phyloP scores from a whole-genome alignment of 208 protist genomes.

The Porcisia deanei region DNA sequence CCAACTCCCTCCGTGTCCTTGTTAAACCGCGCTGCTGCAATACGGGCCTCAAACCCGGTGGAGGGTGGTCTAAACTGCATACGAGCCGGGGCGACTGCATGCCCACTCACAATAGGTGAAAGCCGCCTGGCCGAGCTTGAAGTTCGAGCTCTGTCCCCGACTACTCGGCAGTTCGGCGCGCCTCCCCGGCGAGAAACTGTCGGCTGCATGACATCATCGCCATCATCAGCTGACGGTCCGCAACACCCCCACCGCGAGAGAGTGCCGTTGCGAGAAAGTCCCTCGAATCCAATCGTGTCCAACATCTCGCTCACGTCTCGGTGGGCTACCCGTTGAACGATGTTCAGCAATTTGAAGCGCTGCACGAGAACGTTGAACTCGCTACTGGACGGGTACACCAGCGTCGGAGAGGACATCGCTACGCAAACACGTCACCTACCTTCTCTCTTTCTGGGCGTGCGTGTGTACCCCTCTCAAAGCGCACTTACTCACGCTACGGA shows the following conservation, averaged over 20 bases:
- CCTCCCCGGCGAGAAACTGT: background rate
- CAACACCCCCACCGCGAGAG: conserved; percentile 13
- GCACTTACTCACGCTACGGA: too few relatives aligned
- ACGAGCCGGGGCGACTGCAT: background rate
- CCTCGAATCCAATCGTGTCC: conserved; percentile 74
- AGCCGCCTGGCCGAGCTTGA: background rate
- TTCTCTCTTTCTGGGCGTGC: background rate
- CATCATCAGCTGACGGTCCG: background rate
- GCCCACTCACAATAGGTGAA: background rate
- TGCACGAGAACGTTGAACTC: conserved; percentile 79
- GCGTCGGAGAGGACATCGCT: conserved; percentile 8
- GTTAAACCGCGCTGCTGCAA: conserved; percentile 22
- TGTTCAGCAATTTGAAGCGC: conserved; percentile 85
- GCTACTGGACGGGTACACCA: conserved; percentile 33
- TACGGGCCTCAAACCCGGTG: conserved; percentile 27
- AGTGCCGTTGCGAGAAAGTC: conserved; percentile 58
- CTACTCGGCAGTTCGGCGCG: background rate
- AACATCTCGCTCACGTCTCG: conserved; percentile 85
- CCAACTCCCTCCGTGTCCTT: conserved; percentile 11
- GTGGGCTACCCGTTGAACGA: conserved; percentile 86
- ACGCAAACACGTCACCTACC: background rate
- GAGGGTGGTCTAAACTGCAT: conserved; percentile 17
- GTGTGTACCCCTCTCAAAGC: background rate
- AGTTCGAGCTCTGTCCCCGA: background rate
- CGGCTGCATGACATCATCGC: background rate